These are phyloP conservation scores for Vitis hybrid DNA, from an alignment of 177 flowering plant genomes.

Conservation along the genomic window DNA sequence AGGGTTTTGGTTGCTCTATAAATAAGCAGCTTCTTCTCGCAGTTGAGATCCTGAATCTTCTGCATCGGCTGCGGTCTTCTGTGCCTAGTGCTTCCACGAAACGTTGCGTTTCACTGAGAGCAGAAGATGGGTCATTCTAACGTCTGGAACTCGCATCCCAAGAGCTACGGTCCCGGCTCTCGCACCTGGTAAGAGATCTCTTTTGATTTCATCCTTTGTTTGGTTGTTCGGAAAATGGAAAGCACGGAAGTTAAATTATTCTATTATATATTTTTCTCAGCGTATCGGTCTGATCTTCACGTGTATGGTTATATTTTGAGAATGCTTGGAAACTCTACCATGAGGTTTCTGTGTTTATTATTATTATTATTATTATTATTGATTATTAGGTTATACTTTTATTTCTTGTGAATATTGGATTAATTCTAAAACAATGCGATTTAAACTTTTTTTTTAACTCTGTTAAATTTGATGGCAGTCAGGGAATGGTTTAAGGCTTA, in stretches of 20 bases:
- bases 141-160: slow-evolving; percentile 54
- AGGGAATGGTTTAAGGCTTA: too few species aligned
- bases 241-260: not conserved
- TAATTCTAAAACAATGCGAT: too few species aligned
- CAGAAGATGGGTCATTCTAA: slow-evolving; percentile 46
- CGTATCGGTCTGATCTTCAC: too few species aligned
- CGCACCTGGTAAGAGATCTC: slow-evolving; percentile 41
- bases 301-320: too few species aligned
- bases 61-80: not conserved
- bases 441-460: too few species aligned
- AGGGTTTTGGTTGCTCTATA: slow-evolving; percentile 5
- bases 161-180: slow-evolving; percentile 59
- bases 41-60: not conserved
- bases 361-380: too few species aligned
- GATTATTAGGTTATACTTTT: too few species aligned
- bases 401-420: too few species aligned
- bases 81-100: too few species aligned
- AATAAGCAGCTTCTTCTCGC: not conserved
- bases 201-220: not conserved
- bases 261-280: not conserved
- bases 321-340: too few species aligned
- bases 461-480: too few species aligned
- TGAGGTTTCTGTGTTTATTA: too few species aligned
- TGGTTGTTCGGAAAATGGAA: not conserved
- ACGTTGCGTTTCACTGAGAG: not conserved